phyloP scores from a whole-genome alignment of 345 rosid genomes.

The Citrus medica region DNA sequence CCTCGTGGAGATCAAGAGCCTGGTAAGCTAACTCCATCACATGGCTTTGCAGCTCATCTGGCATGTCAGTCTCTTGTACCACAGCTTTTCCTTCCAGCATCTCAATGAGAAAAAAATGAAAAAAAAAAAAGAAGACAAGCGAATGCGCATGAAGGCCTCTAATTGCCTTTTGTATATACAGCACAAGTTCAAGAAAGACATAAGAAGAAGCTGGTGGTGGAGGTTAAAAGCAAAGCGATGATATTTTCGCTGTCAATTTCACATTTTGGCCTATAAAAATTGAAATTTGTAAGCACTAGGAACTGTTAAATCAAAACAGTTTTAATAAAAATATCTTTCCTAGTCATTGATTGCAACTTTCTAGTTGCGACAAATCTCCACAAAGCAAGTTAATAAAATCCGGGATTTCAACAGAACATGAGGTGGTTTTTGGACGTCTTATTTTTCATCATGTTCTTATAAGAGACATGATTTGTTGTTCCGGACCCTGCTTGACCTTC shows the following conservation, averaged over 20 bases:
- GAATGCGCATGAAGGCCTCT: neutral
- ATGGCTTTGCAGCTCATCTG: conserved; percentile 36
- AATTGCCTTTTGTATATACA: neutral
- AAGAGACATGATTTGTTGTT: neutral
- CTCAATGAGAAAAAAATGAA: neutral
- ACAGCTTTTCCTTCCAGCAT: conserved; percentile 53
- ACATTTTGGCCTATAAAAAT: neutral
- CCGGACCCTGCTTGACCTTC: too few species aligned
- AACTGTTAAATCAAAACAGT: conserved; percentile 26
- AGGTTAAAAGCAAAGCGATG: neutral
- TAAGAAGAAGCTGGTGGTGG: conserved; percentile 11
- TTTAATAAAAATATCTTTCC: conserved; percentile 18
- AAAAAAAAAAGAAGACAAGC: neutral
- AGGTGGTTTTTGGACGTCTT: neutral
- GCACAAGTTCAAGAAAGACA: neutral
- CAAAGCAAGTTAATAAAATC: neutral
- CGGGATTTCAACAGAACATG: neutral
- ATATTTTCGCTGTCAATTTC: conserved; percentile 6
- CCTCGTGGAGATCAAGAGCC: conserved; percentile 50
- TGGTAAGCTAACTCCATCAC: conserved; percentile 50
- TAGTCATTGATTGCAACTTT: neutral
- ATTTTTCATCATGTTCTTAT: neutral
- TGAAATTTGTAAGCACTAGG: conserved; percentile 1
- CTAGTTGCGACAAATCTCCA: conserved; percentile 4
- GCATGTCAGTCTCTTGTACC: conserved; percentile 47